Base-by-base conservation (phyloP, 2,329 filamentous ascomycete genomes). In the Clathrospora elynae region DNA sequence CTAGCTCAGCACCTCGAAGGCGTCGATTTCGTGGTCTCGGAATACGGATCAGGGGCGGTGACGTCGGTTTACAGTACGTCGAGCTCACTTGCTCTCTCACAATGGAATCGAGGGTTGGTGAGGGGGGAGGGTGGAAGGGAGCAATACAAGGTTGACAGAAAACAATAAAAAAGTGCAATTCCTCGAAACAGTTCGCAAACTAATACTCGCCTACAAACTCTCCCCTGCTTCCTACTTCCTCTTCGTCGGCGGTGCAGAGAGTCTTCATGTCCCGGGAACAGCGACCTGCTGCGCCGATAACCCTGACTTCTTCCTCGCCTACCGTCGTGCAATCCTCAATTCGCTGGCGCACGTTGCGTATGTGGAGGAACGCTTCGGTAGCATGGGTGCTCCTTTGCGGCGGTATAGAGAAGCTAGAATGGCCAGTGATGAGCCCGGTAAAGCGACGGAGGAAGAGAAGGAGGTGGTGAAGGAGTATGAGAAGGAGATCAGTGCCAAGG, bases 201-300 rank as follows among this genome's bases (percentile, higher is more conserved):
- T 70, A 6, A 49, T 70, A 11, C 53, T 69, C 7, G 64, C 66
- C 10, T 58, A 60, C 19, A 68, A 67, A 42, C 22, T 25, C 4
- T 59, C 60, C 1, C 26, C 50, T 11, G 46, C 61, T 2, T 36
- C 50, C 5, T 69, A 70, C 52, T 66, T 69, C 54, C 42, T 71
- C 33, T 66, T 66, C 35, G 60, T 71, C 26, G 67, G 66, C 25
- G 67, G 67, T 30, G 64, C 65, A 1, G 66, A 64, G 30, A 61
- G 56, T 2, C 57, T 69, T 4, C 60, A 65, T 43, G 54, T 65
- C 6, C 64, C 64, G 1, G 49, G 50, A 6, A 61, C 58, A 0
- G 14, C 12, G 0, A 47, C 55, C 14, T 41, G 38, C 34, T 63
- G 59, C 38, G 61, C 64, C 49, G 63, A 68, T 45, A 57, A 65